A percentile compares a stretch with the other conserved stretches of the same genome.
Evolutionary conservation across 768 basidiomycete species (phyloP).

Genomic region (Russula vinacea): DNA sequence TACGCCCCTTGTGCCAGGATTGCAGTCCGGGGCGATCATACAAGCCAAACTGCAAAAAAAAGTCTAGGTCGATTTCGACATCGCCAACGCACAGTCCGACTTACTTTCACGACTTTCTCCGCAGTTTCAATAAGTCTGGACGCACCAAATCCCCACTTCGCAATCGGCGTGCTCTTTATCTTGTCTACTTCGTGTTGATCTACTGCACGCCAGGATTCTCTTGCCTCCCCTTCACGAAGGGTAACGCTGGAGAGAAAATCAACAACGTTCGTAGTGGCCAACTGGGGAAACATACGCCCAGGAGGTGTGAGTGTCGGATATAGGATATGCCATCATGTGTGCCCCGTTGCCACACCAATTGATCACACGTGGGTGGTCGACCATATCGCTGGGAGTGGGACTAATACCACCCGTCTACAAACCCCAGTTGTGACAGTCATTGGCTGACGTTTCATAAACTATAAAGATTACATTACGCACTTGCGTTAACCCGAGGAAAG

Average conservation of each 20-base stretch:
- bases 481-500: slow-evolving; percentile 43
- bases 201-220: slow-evolving; percentile 44
- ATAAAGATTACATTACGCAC: slow-evolving; percentile 28
- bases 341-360: slow-evolving; percentile 41
- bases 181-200: slow-evolving; percentile 33
- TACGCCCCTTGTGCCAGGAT: slow-evolving; percentile 43
- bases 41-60: slow-evolving; percentile 38
- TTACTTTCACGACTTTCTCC: slow-evolving; percentile 35
- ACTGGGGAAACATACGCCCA: slow-evolving; percentile 39
- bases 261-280: not conserved
- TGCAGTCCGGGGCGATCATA: slow-evolving; percentile 45
- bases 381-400: slow-evolving; percentile 30
- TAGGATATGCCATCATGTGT: slow-evolving; percentile 41
- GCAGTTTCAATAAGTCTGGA: slow-evolving; percentile 33
- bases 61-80: not conserved
- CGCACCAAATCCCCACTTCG: slow-evolving; percentile 33
- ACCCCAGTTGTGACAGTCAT: not conserved
- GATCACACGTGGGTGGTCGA: slow-evolving; percentile 31
- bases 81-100: not conserved
- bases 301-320: slow-evolving; percentile 35
- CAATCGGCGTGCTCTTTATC: slow-evolving; percentile 31
- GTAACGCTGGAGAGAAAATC: slow-evolving; percentile 35
- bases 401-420: slow-evolving; percentile 41
- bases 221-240: slow-evolving; percentile 39
- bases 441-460: not conserved